A percentile compares a stretch with the other conserved stretches of the same genome.
Conservation (phyloP, 768 basidiomycete species). For the Russula brevipes region DNA sequence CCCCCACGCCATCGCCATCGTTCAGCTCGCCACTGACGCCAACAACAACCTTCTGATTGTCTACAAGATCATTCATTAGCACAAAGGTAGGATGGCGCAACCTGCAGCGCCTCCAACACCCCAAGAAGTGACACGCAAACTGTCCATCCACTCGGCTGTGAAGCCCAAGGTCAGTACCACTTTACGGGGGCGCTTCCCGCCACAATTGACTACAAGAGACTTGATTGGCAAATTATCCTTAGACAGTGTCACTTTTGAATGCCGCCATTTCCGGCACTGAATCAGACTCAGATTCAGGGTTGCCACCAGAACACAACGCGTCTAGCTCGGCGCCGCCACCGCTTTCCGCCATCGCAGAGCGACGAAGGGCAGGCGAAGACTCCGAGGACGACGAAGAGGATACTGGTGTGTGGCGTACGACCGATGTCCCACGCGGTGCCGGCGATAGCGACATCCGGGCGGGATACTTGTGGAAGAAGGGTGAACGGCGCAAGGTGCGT, state of each 20-base stretch:
- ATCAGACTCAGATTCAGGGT: conserved; percentile 78
- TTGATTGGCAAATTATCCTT: neutral
- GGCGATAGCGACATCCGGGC: conserved; percentile 78
- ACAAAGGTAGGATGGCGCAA: conserved; percentile 10
- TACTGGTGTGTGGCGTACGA: conserved; percentile 66
- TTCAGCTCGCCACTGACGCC: conserved; percentile 6
- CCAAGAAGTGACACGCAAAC: conserved; percentile 81
- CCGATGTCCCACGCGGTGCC: conserved; percentile 40
- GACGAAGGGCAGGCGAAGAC: conserved; percentile 37
- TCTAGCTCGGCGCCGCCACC: conserved; percentile 13
- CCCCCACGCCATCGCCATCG: conserved; percentile 1
- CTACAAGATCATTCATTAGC: neutral
- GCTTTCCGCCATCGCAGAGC: conserved; percentile 73
- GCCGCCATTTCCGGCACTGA: conserved; percentile 64
- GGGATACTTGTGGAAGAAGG: conserved; percentile 97
- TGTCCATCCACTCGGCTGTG: conserved; percentile 66
- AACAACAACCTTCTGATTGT: neutral
- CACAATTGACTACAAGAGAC: conserved; percentile 1
- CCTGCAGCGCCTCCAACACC: conserved; percentile 67
- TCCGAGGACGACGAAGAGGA: conserved; percentile 76
- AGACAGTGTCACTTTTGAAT: conserved; percentile 32
- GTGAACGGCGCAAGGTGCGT: conserved; percentile 89
- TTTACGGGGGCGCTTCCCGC: conserved; percentile 4
- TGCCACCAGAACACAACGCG: conserved; percentile 44
- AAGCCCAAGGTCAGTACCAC: conserved; percentile 37